Base-by-base conservation (phyloP, 129 eudicot genomes). In the Escallonia rubra region DNA sequence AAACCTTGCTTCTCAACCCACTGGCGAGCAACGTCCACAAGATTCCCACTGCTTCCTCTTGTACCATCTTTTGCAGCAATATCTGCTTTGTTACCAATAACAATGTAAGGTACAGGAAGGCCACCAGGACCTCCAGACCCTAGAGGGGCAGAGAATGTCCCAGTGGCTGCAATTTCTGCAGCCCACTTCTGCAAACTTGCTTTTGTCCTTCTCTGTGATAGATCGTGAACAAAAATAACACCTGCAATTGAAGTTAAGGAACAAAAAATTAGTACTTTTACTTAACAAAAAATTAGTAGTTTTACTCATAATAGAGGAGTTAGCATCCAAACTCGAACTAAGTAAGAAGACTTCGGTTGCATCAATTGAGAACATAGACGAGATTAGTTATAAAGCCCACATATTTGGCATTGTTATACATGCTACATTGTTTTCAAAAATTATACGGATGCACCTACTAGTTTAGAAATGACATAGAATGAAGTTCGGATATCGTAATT, bases 1-100 rank as follows among this genome's bases (percentile, higher is more conserved):
- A 93, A 81, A 74, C 99, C 99, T 80, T 93, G 96, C 66, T 89
- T 89, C 72, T 93, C 99, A 40, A 89, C 95, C 99, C 96, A 93
- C 6, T 93, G 95, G 14, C 87, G 82, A 38, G 99, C 99, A 67
- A 70, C 83, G 76, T 93, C 99, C 63, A 93, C 95, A 75, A 93
- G 96, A 81, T 93, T 93, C 65, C 99, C 99, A 80, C 90, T 93
- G 80, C 99, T 93, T 52, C 89, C 95, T 70, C 86, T 72, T 4
- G 77, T 67, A 15, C 95, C 96, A 11, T 89, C 95, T 74, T 89
- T 89, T 66, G 96, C 75, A 60, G 93, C 90, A 70, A 93, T 72
- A 76, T 93, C 99, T 76, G 92, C 99, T 83, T 93, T 93, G 89
- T 93, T 93, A 55, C 96, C 96, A 69, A 93, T 77, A 13, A 93